Conservation (phyloP, 495 filamentous ascomycete species). For the Poronia punctata region DNA sequence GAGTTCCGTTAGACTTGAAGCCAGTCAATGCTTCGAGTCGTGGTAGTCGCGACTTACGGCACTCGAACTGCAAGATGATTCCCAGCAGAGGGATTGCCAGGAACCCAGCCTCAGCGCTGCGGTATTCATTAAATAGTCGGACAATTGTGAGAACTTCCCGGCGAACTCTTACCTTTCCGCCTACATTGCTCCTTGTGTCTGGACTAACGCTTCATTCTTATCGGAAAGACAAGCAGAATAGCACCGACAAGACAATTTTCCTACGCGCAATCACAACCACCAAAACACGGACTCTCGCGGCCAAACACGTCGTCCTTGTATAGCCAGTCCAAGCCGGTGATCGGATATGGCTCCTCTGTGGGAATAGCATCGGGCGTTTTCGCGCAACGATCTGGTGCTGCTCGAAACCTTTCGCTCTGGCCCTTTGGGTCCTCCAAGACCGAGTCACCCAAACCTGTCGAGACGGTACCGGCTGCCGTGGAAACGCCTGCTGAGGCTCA, state of each 20-base stretch:
- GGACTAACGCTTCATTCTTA: constrained; percentile 15
- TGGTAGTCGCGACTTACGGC: too few relatives aligned
- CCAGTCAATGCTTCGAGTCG: neutral
- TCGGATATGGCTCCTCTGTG: constrained; percentile 1
- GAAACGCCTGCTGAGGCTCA: constrained; percentile 1
- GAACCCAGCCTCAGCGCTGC: constrained; percentile 34
- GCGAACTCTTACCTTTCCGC: neutral
- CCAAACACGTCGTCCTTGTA: neutral
- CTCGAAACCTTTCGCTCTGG: constrained; percentile 26
- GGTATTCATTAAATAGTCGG: constrained; percentile 22
- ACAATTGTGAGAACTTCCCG: constrained; percentile 27
- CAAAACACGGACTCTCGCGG: neutral
- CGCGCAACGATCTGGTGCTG: constrained; percentile 21
- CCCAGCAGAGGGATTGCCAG: constrained; percentile 46
- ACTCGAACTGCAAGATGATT: constrained; percentile 44
- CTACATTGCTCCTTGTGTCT: constrained; percentile 3
- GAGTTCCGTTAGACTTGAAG: neutral
- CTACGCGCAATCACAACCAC: constrained; percentile 10
- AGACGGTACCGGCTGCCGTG: neutral
- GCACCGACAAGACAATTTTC: constrained; percentile 19
- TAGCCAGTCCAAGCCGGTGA: neutral
- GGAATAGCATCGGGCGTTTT: constrained; percentile 17
- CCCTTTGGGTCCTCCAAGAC: constrained; percentile 22
- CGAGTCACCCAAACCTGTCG: neutral
- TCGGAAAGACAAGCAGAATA: constrained; percentile 18